Conservation (phyloP, 1,139 yeast species). For the Pichia norvegensis region DNA sequence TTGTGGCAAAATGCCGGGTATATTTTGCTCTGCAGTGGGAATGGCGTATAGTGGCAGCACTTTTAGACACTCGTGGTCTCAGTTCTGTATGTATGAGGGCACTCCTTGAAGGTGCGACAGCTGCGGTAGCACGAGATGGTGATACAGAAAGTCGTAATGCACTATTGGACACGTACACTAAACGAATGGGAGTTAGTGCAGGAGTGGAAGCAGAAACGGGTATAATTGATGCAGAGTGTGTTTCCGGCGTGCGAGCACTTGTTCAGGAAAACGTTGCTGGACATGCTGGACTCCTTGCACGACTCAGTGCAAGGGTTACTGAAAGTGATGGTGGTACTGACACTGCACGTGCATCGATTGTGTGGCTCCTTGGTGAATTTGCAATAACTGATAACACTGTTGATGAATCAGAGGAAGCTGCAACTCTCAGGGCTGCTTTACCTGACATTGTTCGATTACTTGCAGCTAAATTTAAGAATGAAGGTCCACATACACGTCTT, state of each 20-base stretch:
- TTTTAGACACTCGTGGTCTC: not conserved
- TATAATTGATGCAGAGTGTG: not conserved
- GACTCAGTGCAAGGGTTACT: not conserved
- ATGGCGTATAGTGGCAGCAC: not conserved
- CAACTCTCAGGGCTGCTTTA: conserved; percentile 13
- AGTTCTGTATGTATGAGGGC: not conserved
- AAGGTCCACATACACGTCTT: conserved; percentile 20
- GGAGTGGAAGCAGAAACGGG: not conserved
- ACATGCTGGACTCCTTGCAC: not conserved
- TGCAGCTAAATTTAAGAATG: conserved; percentile 46
- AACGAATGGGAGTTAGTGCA: not conserved
- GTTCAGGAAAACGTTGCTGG: not conserved
- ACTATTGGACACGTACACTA: not conserved
- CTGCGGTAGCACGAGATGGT: not conserved
- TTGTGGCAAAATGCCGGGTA: not conserved
- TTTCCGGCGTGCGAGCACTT: not conserved
- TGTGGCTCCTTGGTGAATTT: conserved; percentile 91
- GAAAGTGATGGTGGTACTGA: conserved; percentile 7
- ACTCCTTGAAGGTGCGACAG: not conserved
- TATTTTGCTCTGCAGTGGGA: not conserved
- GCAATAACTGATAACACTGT: conserved; percentile 25
- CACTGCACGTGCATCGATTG: conserved; percentile 68
- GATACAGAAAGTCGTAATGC: not conserved
- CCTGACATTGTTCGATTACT: conserved; percentile 70
- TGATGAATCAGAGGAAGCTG: conserved; percentile 1